Conservation (phyloP, 2,329 filamentous ascomycete genomes). For the Chaetomium sp. region DNA sequence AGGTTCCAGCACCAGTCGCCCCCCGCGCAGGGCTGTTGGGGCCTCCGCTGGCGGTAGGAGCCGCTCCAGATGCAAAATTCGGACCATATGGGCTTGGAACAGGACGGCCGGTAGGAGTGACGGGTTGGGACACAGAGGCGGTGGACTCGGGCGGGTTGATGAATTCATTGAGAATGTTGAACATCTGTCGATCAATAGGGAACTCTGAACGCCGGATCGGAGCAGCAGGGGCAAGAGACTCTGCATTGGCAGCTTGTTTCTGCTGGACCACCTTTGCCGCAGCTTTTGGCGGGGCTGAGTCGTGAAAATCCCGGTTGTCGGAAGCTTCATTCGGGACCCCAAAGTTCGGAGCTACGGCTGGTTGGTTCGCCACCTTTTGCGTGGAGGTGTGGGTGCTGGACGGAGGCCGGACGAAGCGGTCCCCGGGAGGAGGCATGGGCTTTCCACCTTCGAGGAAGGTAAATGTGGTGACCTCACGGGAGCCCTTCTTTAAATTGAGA, state of each 20-base stretch:
- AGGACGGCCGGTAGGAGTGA: constrained; percentile 14
- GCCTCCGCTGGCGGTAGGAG: constrained; percentile 38
- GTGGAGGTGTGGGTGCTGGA: neutral
- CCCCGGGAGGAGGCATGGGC: neutral
- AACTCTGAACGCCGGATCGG: constrained; percentile 18
- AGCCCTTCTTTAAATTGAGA: constrained; percentile 6
- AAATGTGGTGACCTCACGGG: constrained; percentile 15
- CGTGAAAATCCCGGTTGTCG: constrained; percentile 20
- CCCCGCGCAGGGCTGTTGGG: constrained; percentile 28
- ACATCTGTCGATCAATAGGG: constrained; percentile 36
- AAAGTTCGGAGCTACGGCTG: constrained; percentile 6
- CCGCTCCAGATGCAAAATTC: constrained; percentile 45
- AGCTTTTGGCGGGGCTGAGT: constrained; percentile 5
- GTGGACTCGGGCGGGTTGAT: constrained; percentile 36
- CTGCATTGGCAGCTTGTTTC: neutral
- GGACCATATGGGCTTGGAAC: constrained; percentile 44
- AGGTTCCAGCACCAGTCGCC: constrained; percentile 31
- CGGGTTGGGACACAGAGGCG: constrained; percentile 11
- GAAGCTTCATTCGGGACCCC: constrained; percentile 21
- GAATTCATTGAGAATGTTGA: constrained; percentile 44
- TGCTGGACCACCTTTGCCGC: neutral
- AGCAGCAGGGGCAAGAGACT: neutral
- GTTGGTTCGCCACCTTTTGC: neutral
- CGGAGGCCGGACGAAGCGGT: neutral
- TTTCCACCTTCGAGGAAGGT: constrained; percentile 19